A percentile compares a stretch with the other conserved stretches of the same genome.
Conservation (phyloP, 2,329 filamentous ascomycete species). For the Metarhizium album region DNA sequence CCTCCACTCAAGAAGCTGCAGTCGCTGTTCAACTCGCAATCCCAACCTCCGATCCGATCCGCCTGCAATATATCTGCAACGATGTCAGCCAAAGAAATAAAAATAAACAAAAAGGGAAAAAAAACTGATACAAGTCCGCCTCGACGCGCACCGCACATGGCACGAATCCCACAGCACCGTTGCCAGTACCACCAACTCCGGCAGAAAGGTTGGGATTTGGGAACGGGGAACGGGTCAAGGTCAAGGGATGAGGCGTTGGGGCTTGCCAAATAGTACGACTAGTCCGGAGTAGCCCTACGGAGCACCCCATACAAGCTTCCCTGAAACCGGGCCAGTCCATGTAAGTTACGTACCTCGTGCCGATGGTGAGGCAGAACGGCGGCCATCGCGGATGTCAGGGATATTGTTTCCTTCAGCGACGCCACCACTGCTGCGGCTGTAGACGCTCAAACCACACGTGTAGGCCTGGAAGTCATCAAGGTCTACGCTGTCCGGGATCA, state of each 20-base stretch:
- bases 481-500: slow-evolving; percentile 58
- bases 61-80: slow-evolving; percentile 7
- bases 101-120: too few relatives aligned
- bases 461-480: slow-evolving; percentile 77
- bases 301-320: background rate
- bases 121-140: background rate
- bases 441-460: slow-evolving; percentile 71
- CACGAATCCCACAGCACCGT: too few relatives aligned
- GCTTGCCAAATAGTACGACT: too few relatives aligned
- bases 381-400: slow-evolving; percentile 1
- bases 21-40: slow-evolving; percentile 69
- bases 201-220: background rate
- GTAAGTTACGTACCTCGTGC: slow-evolving; percentile 2
- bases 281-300: too few relatives aligned
- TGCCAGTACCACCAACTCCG: background rate
- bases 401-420: background rate
- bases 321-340: background rate
- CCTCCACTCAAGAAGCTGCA: slow-evolving; percentile 72
- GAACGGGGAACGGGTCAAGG: too few relatives aligned
- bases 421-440: slow-evolving; percentile 20
- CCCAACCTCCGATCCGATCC: slow-evolving; percentile 57
- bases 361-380: background rate
- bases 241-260: background rate
- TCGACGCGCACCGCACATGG: too few relatives aligned
- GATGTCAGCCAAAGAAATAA: slow-evolving; percentile 1